These are phyloP conservation scores for Lophiostoma macrostomum DNA, from an alignment of 495 filamentous ascomycete species.

Conservation along the genomic window DNA sequence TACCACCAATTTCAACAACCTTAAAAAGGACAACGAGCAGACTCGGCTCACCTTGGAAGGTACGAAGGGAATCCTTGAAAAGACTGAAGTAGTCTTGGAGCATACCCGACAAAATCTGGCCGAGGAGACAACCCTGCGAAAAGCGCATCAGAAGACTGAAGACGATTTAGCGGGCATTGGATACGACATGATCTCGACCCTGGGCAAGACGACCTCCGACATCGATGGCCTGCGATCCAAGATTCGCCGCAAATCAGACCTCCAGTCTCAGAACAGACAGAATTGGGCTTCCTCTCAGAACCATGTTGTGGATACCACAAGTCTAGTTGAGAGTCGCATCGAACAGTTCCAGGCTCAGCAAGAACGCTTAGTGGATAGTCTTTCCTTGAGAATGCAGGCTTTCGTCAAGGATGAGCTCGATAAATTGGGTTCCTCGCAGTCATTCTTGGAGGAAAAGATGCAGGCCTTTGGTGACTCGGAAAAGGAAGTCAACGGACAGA, in stretches of 20 bases:
- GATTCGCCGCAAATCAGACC: constrained; percentile 72
- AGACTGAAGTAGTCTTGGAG: constrained; percentile 78
- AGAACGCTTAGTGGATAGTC: constrained; percentile 58
- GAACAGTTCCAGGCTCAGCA: constrained; percentile 68
- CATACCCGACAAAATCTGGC: constrained; percentile 70
- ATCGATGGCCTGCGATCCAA: constrained; percentile 79
- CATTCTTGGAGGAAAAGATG: constrained; percentile 65
- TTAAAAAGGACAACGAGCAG: constrained; percentile 83
- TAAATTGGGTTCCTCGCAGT: constrained; percentile 62
- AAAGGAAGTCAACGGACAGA: constrained; percentile 63
- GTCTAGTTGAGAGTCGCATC: constrained; percentile 69
- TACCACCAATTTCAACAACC: constrained; percentile 75
- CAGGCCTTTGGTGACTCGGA: constrained; percentile 63
- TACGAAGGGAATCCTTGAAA: constrained; percentile 74
- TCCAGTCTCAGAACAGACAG: constrained; percentile 74
- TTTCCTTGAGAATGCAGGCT: constrained; percentile 65
- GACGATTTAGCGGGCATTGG: constrained; percentile 68
- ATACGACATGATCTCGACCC: constrained; percentile 66
- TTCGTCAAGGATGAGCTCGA: constrained; percentile 72
- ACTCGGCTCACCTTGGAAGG: constrained; percentile 68
- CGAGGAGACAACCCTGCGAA: constrained; percentile 75
- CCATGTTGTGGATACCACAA: constrained; percentile 70
- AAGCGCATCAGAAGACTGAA: constrained; percentile 85
- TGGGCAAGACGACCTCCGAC: constrained; percentile 73
- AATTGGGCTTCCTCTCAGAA: constrained; percentile 73